phyloP scores from a whole-genome alignment of 306 rosid species.

The Cucurbita maxima region DNA sequence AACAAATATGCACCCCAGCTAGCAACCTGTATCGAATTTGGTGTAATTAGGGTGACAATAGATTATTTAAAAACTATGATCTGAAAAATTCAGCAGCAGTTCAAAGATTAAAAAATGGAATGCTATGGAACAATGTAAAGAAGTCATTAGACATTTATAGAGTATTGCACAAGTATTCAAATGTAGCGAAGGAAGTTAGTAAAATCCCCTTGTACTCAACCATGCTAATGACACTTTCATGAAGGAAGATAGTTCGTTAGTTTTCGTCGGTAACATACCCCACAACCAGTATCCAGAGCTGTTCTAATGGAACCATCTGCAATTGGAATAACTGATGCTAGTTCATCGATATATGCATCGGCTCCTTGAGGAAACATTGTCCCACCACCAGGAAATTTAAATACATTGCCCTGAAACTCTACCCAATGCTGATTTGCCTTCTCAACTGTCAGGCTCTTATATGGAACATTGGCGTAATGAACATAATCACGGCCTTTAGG shows the following conservation, averaged over 20 bases:
- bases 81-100: constrained; percentile 7
- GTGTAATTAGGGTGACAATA: constrained; percentile 20
- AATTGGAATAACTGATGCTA: constrained; percentile 74
- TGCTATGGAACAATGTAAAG: background rate
- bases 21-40: constrained; percentile 56
- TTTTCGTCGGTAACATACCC: constrained; percentile 32
- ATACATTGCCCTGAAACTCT: constrained; percentile 71
- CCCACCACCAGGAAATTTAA: constrained; percentile 97
- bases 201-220: background rate
- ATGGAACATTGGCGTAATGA: constrained; percentile 82
- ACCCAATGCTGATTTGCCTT: constrained; percentile 97
- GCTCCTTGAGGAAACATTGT: constrained; percentile 97
- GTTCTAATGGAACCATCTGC: constrained; percentile 80
- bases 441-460: constrained; percentile 73
- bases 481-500: constrained; percentile 92
- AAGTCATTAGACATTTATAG: background rate
- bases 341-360: constrained; percentile 81
- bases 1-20: constrained; percentile 98
- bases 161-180: background rate
- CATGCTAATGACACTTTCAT: background rate
- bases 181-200: no score
- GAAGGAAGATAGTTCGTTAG: background rate
- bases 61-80: background rate
- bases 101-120: background rate
- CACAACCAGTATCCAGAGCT: constrained; percentile 93